Conservation (phyloP, 2,329 filamentous ascomycete species). For the Scolecobasidium constrictum region DNA sequence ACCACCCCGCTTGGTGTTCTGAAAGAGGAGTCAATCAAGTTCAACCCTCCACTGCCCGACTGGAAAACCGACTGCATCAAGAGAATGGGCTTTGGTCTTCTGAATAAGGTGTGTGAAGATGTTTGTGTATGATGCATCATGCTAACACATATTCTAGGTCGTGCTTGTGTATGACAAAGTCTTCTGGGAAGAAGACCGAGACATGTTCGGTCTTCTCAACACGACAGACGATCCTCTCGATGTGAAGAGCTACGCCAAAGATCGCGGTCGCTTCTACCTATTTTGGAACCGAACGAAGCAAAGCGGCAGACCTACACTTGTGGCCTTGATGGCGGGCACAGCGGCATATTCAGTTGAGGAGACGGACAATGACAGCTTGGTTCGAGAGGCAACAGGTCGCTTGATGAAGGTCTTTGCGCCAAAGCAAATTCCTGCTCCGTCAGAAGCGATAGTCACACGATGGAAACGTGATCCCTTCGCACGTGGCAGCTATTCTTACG, state of each 20-base stretch:
- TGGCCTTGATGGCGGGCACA: conserved; percentile 92
- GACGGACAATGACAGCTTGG: conserved; percentile 61
- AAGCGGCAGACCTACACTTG: conserved; percentile 71
- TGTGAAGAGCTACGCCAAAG: conserved; percentile 67
- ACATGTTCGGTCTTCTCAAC: conserved; percentile 89
- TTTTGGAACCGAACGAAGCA: conserved; percentile 96
- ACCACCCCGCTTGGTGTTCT: conserved; percentile 86
- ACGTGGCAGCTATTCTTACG: conserved; percentile 91
- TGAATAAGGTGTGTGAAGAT: conserved; percentile 61
- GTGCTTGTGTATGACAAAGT: conserved; percentile 77
- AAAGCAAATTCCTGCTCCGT: conserved; percentile 57
- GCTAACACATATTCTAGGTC: conserved; percentile 32
- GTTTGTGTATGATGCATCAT: neutral
- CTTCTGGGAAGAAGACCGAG: conserved; percentile 82
- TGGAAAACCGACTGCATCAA: conserved; percentile 76
- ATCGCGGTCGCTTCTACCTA: conserved; percentile 87
- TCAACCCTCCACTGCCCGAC: conserved; percentile 77
- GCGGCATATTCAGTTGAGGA: conserved; percentile 81
- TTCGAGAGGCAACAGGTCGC: conserved; percentile 70
- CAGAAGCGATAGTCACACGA: conserved; percentile 80
- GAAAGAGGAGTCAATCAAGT: conserved; percentile 71
- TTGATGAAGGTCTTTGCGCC: conserved; percentile 62
- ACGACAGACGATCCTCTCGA: conserved; percentile 59
- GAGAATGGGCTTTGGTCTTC: conserved; percentile 79
- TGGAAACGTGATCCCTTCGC: conserved; percentile 89